Conservation (phyloP, 768 basidiomycete genomes). For the Rubroboletus satanas region DNA sequence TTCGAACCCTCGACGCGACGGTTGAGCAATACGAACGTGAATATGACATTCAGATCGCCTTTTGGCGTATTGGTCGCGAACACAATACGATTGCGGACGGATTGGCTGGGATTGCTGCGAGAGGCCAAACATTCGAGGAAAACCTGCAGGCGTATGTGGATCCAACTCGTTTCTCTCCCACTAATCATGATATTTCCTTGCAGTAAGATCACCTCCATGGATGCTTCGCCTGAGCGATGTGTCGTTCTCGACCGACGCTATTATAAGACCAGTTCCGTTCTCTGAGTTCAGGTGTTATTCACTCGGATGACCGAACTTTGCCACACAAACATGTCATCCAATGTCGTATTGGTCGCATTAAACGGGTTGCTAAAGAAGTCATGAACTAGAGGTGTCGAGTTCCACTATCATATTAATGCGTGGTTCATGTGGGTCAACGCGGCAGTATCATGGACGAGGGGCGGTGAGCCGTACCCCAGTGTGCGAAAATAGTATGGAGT, state of each 20-base stretch:
- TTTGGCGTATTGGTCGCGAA: slow-evolving; percentile 1
- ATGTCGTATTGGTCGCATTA: background rate
- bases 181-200: background rate
- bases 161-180: background rate
- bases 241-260: background rate
- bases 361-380: background rate
- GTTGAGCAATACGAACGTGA: background rate
- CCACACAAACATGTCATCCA: background rate
- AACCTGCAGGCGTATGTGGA: background rate
- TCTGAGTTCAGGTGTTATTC: background rate
- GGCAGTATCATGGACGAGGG: background rate
- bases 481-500: background rate
- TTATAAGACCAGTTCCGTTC: background rate
- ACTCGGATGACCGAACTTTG: background rate
- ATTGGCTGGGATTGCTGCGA: background rate
- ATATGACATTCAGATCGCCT: background rate
- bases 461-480: background rate
- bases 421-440: background rate
- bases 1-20: background rate
- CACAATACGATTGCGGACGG: background rate
- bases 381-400: background rate
- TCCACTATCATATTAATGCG: background rate
- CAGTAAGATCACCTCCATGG: background rate
- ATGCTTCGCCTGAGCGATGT: background rate
- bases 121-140: background rate